Evolutionary conservation across 177 flowering plant species (phyloP), one percentile per base, ranked within the genome.

Genomic region (Tripterygium wilfordii): DNA sequence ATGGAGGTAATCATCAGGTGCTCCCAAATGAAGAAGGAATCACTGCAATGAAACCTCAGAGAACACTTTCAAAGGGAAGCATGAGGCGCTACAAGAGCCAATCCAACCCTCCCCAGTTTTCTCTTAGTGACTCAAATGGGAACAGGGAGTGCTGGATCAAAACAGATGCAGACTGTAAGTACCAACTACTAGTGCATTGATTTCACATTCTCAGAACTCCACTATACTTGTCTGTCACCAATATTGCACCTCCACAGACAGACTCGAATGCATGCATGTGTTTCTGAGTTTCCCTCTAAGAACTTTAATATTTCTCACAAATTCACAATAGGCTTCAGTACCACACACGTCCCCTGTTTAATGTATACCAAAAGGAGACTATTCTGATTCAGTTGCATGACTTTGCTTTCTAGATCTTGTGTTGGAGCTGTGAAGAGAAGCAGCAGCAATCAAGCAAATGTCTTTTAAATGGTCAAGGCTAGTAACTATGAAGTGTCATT

Each of bases 81-180:
- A 49, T 60, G 9, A 56, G 58, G 13, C 67, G 66, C 56, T 51
- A 56, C 64, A 72, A 73, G 45, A 63, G 65, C 57, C 75, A 65
- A 43, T 56, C 76, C 2, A 61, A 59, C 41, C 58, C 70, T 22
- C 43, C 79, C 16, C 71, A 68, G 2, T 54, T 60, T 48, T 51
- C 52, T n/a, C 46, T 66, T 15, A 31, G 32, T 36, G 80, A 77
- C 30, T 77, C 86, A 32, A 68, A 57, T 64, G 85, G 67, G 28
- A 83, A 63, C 56, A 64, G 73, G 46, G 96, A 88, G 62, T 69
- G 60, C 64, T 91, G 96, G 98, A 80, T 91, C 69, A 88, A 77
- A 64, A 78, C 95, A 30, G 98, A 91, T 49, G 82, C 88, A 44
- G 94, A 91, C 45, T 91, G 98, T 91, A 80, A 83, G 98, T 71